Conservation (phyloP, 2,329 filamentous ascomycete species). For the Alternaria sp. region DNA sequence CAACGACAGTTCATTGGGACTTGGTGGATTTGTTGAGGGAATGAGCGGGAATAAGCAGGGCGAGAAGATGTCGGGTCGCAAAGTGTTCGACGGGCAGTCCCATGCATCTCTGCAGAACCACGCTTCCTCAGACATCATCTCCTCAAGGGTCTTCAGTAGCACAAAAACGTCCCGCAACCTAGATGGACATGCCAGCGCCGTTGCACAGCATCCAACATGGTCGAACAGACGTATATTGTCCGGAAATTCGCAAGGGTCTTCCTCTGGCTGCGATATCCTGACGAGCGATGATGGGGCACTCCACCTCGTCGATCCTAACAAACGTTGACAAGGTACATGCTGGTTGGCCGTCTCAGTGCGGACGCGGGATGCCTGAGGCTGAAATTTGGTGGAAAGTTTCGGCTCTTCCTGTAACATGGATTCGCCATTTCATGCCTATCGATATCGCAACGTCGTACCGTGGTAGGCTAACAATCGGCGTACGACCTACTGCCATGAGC, state of each 20-base stretch:
- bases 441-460: not conserved
- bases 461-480: slow-evolving; percentile 4
- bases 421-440: not conserved
- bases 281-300: slow-evolving; percentile 21
- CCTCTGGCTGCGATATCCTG: slow-evolving; percentile 20
- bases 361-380: slow-evolving; percentile 10
- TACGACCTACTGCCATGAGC: not conserved
- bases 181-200: slow-evolving; percentile 12
- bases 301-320: slow-evolving; percentile 27
- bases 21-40: slow-evolving; percentile 13
- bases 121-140: slow-evolving; percentile 22
- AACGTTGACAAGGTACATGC: slow-evolving; percentile 14
- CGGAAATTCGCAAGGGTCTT: slow-evolving; percentile 1
- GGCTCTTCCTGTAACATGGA: not conserved
- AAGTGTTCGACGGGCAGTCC: slow-evolving; percentile 24
- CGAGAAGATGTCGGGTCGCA: slow-evolving; percentile 12
- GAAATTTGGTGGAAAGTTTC: not conserved
- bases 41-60: slow-evolving; percentile 10
- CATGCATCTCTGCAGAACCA: slow-evolving; percentile 35
- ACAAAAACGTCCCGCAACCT: slow-evolving; percentile 27
- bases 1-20: slow-evolving; percentile 24
- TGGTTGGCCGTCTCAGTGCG: slow-evolving; percentile 1
- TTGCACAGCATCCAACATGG: slow-evolving; percentile 10
- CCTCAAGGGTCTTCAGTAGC: slow-evolving; percentile 15
- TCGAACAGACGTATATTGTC: slow-evolving; percentile 11